Conservation (phyloP, 2,329 filamentous ascomycete species). For the Ploettnerulaceae sp. region DNA sequence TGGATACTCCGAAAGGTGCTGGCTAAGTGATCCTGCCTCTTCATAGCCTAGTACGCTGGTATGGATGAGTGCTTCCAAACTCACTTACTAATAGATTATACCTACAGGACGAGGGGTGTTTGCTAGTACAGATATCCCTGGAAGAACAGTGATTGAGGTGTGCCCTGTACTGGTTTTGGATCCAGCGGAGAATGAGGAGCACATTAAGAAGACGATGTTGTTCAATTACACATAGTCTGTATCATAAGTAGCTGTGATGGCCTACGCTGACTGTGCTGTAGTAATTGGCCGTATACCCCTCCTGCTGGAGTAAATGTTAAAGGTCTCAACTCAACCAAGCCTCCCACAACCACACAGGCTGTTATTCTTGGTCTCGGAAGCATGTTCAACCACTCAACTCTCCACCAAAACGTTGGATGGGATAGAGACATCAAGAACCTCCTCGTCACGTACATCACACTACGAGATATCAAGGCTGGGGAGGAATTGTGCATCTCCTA, state of each 20-base stretch:
- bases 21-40: conserved; percentile 11
- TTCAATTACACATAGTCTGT: conserved; percentile 53
- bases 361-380: conserved; percentile 50
- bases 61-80: not conserved
- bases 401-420: conserved; percentile 52
- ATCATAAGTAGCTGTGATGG: conserved; percentile 9
- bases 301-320: conserved; percentile 22
- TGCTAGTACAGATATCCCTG: conserved; percentile 41
- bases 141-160: conserved; percentile 45
- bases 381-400: conserved; percentile 53
- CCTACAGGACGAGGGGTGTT: conserved; percentile 48
- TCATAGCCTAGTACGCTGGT: not conserved
- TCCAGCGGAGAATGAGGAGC: conserved; percentile 41
- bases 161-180: conserved; percentile 48
- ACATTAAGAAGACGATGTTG: conserved; percentile 46
- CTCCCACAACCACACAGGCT: conserved; percentile 41
- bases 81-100: not conserved
- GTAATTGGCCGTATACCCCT: conserved; percentile 32
- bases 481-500: conserved; percentile 49
- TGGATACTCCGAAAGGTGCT: conserved; percentile 48
- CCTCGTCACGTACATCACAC: conserved; percentile 45
- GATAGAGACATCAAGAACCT: conserved; percentile 42
- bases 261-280: conserved; percentile 9
- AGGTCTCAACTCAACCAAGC: conserved; percentile 20
- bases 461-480: conserved; percentile 45